These are phyloP conservation scores for Marchantia polymorpha DNA, from an alignment of 225 moss, liverwort and hornwort genomes.

Conservation along the genomic window DNA sequence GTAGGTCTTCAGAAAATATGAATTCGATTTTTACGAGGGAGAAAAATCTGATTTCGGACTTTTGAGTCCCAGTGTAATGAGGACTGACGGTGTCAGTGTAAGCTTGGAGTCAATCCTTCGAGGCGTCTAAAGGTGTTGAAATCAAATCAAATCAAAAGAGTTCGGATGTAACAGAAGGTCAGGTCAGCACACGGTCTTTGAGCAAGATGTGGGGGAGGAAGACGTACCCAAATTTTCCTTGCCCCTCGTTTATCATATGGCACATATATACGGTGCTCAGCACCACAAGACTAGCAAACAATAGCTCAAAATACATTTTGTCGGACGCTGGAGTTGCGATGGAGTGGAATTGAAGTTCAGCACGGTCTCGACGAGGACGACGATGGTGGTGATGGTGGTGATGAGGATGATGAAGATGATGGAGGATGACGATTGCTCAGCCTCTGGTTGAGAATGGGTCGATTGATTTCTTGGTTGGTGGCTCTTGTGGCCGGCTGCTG, in stretches of 20 bases:
- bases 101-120: too few relatives aligned
- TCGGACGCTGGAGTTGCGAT: neutral
- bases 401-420: neutral
- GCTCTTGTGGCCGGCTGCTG: constrained; percentile 7
- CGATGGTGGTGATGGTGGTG: neutral
- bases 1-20: too few relatives aligned
- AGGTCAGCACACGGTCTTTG: too few relatives aligned
- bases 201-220: neutral
- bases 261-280: constrained; percentile 16
- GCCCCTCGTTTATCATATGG: constrained; percentile 14
- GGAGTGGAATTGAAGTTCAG: neutral
- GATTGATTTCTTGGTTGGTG: neutral
- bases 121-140: too few relatives aligned
- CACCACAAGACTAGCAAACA: constrained; percentile 12
- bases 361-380: too few relatives aligned
- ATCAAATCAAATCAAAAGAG: too few relatives aligned
- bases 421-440: too few relatives aligned
- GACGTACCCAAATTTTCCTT: constrained; percentile 10
- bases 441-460: neutral
- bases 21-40: too few relatives aligned
- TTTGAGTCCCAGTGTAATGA: too few relatives aligned
- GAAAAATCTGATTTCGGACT: too few relatives aligned
- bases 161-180: too few relatives aligned
- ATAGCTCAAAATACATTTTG: constrained; percentile 16
- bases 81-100: too few relatives aligned